Evolutionary conservation across 179 eudicot species (phyloP).

Genomic region (Silene coronaria): DNA sequence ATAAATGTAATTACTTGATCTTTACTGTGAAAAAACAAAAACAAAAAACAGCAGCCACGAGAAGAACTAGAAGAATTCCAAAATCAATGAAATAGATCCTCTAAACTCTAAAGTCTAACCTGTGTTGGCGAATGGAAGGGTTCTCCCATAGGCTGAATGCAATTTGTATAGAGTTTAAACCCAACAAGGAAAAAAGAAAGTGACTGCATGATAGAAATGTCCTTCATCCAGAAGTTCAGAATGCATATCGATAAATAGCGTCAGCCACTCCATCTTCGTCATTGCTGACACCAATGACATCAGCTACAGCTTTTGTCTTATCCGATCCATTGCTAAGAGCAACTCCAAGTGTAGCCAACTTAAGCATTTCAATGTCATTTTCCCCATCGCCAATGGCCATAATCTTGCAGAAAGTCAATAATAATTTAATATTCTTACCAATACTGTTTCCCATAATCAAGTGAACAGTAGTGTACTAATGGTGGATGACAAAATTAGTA

Average conservation of each 20-base stretch:
- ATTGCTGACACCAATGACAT: constrained; percentile 69
- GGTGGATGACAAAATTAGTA: no score
- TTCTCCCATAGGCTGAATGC: constrained; percentile 1
- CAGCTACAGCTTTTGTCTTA: constrained; percentile 74
- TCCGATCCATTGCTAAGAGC: constrained; percentile 91
- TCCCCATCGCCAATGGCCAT: constrained; percentile 98
- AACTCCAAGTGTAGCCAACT: constrained; percentile 71
- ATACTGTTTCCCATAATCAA: background rate
- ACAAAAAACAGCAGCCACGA: background rate
- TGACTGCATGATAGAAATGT: background rate
- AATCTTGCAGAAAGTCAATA: constrained; percentile 34
- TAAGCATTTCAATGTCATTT: constrained; percentile 88
- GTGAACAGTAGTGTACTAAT: no score
- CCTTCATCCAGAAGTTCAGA: constrained; percentile 35
- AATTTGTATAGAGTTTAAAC: background rate
- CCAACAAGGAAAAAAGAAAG: background rate
- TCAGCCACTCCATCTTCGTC: constrained; percentile 96
- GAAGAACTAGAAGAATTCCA: background rate
- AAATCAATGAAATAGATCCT: background rate
- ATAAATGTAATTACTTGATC: background rate
- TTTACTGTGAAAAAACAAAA: background rate
- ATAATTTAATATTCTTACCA: background rate
- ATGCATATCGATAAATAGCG: constrained; percentile 88
- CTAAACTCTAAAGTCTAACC: no score
- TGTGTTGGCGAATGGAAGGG: background rate